Evolutionary conservation across 208 protist genomes (phyloP).

Genomic region (Crithidia fasciculata): DNA sequence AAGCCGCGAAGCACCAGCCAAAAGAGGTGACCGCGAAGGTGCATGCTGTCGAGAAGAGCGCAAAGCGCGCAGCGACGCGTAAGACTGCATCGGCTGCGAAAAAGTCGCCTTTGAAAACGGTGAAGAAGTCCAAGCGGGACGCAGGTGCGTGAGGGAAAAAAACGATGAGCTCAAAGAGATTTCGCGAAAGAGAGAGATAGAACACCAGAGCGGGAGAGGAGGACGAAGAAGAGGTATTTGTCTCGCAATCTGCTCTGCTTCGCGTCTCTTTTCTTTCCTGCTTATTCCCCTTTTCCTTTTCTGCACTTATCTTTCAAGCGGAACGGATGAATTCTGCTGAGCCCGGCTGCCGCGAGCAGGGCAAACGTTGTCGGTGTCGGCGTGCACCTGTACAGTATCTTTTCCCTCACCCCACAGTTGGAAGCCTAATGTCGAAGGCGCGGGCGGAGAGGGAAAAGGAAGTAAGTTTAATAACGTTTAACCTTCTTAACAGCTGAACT

Average conservation of each 20-base stretch:
- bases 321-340: too few relatives aligned
- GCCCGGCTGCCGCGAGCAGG: too few relatives aligned
- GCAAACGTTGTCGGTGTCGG: background rate
- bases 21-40: background rate
- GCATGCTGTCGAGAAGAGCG: background rate
- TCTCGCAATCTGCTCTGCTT: background rate
- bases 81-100: constrained; percentile 1
- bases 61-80: background rate
- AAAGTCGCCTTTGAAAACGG: background rate
- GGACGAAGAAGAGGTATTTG: background rate
- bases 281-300: too few relatives aligned
- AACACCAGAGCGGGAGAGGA: background rate
- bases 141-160: too few relatives aligned
- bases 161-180: too few relatives aligned
- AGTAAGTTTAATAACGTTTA: background rate
- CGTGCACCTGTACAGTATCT: background rate
- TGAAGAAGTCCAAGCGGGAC: constrained; percentile 2
- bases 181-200: too few relatives aligned
- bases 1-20: background rate
- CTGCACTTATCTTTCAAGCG: too few relatives aligned
- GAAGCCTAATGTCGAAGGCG: background rate
- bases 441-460: background rate
- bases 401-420: background rate
- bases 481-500: background rate
- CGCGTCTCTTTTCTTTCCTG: background rate